phyloP scores from a whole-genome alignment of 352 stramenopile genomes.

The Salisapilia sapeloensis region DNA sequence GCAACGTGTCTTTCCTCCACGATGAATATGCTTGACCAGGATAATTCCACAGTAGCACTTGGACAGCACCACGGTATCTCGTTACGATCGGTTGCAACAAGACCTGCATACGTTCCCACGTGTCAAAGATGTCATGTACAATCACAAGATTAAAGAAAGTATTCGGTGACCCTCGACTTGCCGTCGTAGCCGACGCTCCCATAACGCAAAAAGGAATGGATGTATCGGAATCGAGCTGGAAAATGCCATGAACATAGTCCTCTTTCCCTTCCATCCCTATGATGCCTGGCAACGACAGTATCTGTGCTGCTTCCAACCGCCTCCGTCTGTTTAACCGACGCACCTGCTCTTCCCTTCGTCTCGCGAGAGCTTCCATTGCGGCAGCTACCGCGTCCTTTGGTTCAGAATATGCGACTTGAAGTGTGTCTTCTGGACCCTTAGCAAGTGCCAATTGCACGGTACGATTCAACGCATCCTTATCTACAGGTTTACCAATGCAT shows the following conservation, averaged over 20 bases:
- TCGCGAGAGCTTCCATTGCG: constrained; percentile 18
- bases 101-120: constrained; percentile 88
- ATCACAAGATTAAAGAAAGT: constrained; percentile 91
- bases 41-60: constrained; percentile 93
- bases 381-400: constrained; percentile 6
- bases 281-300: constrained; percentile 24
- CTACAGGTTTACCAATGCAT: constrained; percentile 76
- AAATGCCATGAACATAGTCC: constrained; percentile 31
- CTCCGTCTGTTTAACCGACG: constrained; percentile 14
- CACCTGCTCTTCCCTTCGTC: constrained; percentile 22
- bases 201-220: constrained; percentile 85
- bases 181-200: constrained; percentile 8
- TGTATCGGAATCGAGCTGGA: constrained; percentile 89
- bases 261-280: constrained; percentile 27
- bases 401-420: constrained; percentile 9
- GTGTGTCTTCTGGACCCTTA: no score
- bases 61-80: constrained; percentile 67
- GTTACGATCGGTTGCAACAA: constrained; percentile 79
- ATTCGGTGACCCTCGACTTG: constrained; percentile 8
- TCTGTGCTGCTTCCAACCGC: constrained; percentile 19
- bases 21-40: constrained; percentile 90
- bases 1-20: constrained; percentile 69
- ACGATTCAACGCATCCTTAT: constrained; percentile 32
- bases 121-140: constrained; percentile 93
- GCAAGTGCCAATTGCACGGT: constrained; percentile 72